These are phyloP conservation scores for Ceraceosorus guamensis DNA, from an alignment of 1,284 basidiomycete genomes.

Conservation along the genomic window DNA sequence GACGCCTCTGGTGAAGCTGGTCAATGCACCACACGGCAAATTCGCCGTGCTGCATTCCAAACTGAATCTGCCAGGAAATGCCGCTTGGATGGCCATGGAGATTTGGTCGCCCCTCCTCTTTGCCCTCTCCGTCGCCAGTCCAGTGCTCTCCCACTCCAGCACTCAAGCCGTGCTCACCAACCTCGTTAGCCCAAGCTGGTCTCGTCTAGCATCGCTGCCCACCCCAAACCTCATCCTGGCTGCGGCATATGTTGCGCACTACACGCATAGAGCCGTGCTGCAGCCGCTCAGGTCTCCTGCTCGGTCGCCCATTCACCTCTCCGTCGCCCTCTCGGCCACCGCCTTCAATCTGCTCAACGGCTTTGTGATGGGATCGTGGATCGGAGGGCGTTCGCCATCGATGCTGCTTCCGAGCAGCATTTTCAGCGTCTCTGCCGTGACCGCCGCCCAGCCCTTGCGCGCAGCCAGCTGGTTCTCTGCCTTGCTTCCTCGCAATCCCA, in stretches of 20 bases:
- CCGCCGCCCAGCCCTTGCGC: too few relatives aligned
- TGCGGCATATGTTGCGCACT: conserved; percentile 66
- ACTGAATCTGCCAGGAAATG: conserved; percentile 56
- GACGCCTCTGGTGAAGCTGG: conserved; percentile 51
- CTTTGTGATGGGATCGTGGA: conserved; percentile 61
- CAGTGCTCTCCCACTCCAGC: conserved; percentile 5
- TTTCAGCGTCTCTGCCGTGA: neutral
- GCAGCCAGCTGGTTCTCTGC: too few relatives aligned
- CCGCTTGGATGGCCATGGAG: conserved; percentile 78
- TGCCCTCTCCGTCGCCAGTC: conserved; percentile 49
- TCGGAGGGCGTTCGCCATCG: conserved; percentile 26
- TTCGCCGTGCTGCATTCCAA: conserved; percentile 56
- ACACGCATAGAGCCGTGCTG: conserved; percentile 72
- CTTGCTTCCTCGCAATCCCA: too few relatives aligned
- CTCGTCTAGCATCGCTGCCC: conserved; percentile 44
- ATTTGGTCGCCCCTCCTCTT: conserved; percentile 65
- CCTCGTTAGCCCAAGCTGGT: conserved; percentile 16
- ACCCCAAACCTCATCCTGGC: conserved; percentile 58
- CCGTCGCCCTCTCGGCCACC: conserved; percentile 58
- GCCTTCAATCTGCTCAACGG: conserved; percentile 71
- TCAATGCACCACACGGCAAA: conserved; percentile 69
- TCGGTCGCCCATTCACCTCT: conserved; percentile 67
- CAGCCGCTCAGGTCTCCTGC: conserved; percentile 74
- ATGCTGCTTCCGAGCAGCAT: conserved; percentile 15
- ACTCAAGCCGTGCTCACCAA: conserved; percentile 33